Percentiles rank a stretch among this genome's conserved stretches.
phyloP scores from a whole-genome alignment of 1,139 yeast species.

The Meyerozyma sp. region DNA sequence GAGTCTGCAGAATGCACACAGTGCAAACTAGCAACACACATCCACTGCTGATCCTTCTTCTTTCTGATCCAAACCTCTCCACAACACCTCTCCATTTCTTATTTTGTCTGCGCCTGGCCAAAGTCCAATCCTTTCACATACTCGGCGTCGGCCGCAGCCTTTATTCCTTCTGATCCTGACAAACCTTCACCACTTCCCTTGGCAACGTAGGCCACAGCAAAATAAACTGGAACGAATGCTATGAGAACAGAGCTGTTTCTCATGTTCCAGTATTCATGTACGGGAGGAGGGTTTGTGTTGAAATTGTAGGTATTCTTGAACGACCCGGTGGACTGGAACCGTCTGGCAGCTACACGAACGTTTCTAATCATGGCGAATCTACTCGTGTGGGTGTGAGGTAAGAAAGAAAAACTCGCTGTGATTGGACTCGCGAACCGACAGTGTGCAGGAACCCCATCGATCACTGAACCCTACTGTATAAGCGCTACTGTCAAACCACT shows the following conservation, averaged over 20 bases:
- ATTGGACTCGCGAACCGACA: background rate
- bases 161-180: conserved; percentile 29
- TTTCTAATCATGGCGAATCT: background rate
- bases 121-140: conserved; percentile 32
- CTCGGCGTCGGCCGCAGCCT: conserved; percentile 32
- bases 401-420: background rate
- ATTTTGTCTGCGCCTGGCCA: conserved; percentile 30
- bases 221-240: conserved; percentile 35
- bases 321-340: conserved; percentile 8
- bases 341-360: background rate
- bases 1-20: background rate
- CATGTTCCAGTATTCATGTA: conserved; percentile 44
- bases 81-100: background rate
- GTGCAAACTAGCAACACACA: background rate
- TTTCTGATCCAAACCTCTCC: background rate
- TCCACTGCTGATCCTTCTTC: background rate
- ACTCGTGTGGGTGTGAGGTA: background rate
- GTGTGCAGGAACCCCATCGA: background rate
- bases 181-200: conserved; percentile 26
- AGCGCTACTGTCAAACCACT: background rate
- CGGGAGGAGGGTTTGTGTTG: conserved; percentile 43
- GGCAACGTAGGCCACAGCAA: conserved; percentile 31
- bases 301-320: conserved; percentile 42
- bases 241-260: conserved; percentile 33
- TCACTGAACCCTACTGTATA: background rate